Conservation (phyloP, 805 yeast genomes). For the Metschnikowia lunata region DNA sequence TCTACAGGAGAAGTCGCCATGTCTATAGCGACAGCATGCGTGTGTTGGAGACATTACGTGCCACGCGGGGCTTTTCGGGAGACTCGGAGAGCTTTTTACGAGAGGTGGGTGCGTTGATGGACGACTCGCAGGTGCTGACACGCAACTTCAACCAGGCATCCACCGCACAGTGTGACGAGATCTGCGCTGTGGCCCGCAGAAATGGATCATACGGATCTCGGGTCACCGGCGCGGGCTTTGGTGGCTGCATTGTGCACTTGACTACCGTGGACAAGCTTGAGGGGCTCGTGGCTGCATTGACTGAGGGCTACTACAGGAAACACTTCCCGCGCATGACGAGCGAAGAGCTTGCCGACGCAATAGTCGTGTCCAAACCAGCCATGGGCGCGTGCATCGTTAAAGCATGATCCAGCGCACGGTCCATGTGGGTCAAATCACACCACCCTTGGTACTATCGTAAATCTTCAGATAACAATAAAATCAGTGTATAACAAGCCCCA, state of each 20-base stretch:
- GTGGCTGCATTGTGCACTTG: constrained; percentile 68
- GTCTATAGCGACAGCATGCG: constrained; percentile 59
- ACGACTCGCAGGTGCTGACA: constrained; percentile 55
- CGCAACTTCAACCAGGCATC: constrained; percentile 49
- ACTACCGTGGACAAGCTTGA: constrained; percentile 42
- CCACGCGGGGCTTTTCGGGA: constrained; percentile 27
- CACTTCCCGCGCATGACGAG: constrained; percentile 46
- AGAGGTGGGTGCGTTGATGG: constrained; percentile 52
- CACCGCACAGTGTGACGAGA: constrained; percentile 43
- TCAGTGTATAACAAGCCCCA: no score
- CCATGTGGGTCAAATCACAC: no score
- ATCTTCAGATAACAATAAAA: no score
- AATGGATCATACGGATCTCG: constrained; percentile 65
- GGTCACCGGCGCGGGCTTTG: constrained; percentile 79
- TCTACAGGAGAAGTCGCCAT: constrained; percentile 57
- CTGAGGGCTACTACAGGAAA: constrained; percentile 46
- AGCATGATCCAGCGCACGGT: background rate
- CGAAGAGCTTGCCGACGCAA: constrained; percentile 45
- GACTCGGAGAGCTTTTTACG: constrained; percentile 32
- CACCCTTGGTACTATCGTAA: no score
- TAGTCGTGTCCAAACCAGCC: constrained; percentile 53
- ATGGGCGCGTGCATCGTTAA: constrained; percentile 41
- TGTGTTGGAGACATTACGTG: constrained; percentile 47
- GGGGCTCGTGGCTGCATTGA: constrained; percentile 39
- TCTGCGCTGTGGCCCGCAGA: constrained; percentile 49